Conservation (phyloP, 108 stramenopile species). For the Ochromonas danica region DNA sequence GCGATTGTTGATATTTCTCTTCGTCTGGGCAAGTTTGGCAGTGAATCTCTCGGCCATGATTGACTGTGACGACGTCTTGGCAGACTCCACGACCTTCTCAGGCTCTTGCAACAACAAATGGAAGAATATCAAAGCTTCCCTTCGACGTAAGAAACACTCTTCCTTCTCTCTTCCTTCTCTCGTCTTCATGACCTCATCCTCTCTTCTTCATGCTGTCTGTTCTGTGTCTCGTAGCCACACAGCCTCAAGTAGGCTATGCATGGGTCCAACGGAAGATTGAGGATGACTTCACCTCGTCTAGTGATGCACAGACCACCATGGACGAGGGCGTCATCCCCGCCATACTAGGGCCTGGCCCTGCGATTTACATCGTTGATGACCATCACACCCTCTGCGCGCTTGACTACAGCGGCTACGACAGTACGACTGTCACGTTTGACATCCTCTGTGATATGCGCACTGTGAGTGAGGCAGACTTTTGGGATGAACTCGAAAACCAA, state of each 20-base stretch:
- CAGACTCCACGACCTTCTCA: background rate
- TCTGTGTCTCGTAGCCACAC: background rate
- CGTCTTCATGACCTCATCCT: background rate
- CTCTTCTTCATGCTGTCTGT: too few relatives aligned
- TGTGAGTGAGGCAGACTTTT: background rate
- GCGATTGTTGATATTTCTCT: too few relatives aligned
- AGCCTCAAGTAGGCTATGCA: background rate
- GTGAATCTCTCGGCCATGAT: too few relatives aligned
- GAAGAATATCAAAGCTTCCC: background rate
- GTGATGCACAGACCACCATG: background rate
- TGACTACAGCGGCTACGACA: background rate
- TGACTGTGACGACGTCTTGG: too few relatives aligned
- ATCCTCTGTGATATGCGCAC: background rate
- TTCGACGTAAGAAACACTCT: background rate
- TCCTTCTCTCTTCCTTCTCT: too few relatives aligned
- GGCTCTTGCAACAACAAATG: background rate
- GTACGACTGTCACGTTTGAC: background rate
- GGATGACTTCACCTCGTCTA: background rate
- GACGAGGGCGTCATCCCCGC: background rate
- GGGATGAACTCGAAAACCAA: background rate
- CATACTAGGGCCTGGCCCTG: background rate
- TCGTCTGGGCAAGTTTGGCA: too few relatives aligned
- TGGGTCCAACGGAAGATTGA: background rate
- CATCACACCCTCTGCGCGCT: background rate
- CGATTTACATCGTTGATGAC: slow-evolving; percentile 1